Base-by-base conservation (phyloP, 1,284 basidiomycete species). In the Ganoderma sp. region DNA sequence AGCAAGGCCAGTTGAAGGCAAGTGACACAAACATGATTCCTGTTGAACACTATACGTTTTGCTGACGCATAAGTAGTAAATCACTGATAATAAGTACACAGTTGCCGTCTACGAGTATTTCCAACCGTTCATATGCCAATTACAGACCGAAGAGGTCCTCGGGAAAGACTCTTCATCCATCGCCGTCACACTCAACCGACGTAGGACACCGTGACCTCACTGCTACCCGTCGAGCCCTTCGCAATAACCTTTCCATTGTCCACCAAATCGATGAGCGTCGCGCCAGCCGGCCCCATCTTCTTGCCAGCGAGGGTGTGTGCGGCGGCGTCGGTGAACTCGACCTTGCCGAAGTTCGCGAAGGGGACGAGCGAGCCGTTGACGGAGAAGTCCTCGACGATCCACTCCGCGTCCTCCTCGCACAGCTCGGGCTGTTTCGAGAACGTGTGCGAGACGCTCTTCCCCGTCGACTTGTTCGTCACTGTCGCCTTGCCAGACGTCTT, bases 341-440 rank as follows among this genome's bases (percentile, higher is more conserved):
- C 77, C 41, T 77, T 78, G 67, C 79, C 79, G 61, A 79, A 82
- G 77, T 81, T 76, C 56, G 79, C 79, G 69, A 81, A 78, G 19
- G 78, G 75, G 25, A 80, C 81, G 61, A 79, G 78, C 6, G 32
- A 32, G 2, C 66, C 70, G 64, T 66, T 70, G 67, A 76, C 72
- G 68, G 76, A 74, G 71, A 75, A 81, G 75, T 81, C 80, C 74
- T 82, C 80, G 56, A 81, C 67, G 67, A 72, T 70, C 71, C 71
- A 72, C 65, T 72, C 71, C 65, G 71, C 71, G 69, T 72, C 68
- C 75, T 78, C 68, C 70, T 79, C 71, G 75, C 79, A 80, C 41
- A 82, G 78, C 41, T 74, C 69, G 52, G 73, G 72, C 28, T 77
- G 67, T 52, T 76, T 77, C 34, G 75, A 74, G 70, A 81, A 71